Conservation (phyloP, 331 rosid genomes). For the Phaseolus coccineus region DNA sequence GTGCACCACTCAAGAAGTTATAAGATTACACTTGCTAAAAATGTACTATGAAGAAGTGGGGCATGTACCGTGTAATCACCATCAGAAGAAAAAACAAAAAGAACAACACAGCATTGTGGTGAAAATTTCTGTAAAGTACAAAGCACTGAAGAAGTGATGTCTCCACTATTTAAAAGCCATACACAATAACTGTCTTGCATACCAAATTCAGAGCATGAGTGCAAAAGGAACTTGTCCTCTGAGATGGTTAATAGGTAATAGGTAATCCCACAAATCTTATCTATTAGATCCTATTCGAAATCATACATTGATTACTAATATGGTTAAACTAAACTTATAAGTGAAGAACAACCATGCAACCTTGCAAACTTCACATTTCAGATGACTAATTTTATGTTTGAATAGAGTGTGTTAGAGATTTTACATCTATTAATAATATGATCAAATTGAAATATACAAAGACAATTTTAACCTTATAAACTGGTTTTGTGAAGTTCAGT, state of each 20-base stretch:
- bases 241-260: neutral
- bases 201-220: slow-evolving; percentile 10
- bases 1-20: slow-evolving; percentile 28
- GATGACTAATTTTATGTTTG: too few species aligned
- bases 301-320: too few species aligned
- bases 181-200: neutral
- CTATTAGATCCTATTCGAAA: neutral
- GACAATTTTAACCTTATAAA: too few species aligned
- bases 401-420: too few species aligned
- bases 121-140: neutral
- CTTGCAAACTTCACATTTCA: too few species aligned
- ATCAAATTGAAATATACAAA: too few species aligned
- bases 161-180: slow-evolving; percentile 2
- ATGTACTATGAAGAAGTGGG: neutral
- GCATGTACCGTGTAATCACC: neutral
- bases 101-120: neutral
- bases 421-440: too few species aligned
- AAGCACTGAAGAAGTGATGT: slow-evolving; percentile 9
- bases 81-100: neutral
- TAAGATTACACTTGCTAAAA: neutral
- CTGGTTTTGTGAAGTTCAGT: too few species aligned
- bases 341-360: too few species aligned
- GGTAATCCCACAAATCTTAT: neutral
- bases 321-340: too few species aligned
- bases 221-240: neutral